These are phyloP conservation scores for Candida easanensis DNA, from an alignment of 805 yeast genomes.

Conservation along the genomic window DNA sequence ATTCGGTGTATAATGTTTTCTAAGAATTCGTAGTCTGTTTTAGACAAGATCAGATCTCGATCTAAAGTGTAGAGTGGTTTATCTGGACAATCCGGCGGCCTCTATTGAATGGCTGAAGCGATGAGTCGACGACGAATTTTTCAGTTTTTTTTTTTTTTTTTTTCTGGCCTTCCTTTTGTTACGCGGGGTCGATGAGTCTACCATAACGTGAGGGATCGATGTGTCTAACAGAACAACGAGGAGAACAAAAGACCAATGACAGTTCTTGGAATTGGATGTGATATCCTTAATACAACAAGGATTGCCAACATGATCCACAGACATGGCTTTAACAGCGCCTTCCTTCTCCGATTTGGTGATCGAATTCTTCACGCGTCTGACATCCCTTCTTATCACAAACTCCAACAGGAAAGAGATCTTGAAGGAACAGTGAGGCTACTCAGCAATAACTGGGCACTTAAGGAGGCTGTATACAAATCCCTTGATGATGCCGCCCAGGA, in stretches of 20 bases:
- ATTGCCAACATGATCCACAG: slow-evolving; percentile 40
- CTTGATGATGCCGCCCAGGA: slow-evolving; percentile 47
- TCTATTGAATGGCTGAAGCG: background rate
- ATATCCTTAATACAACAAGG: slow-evolving; percentile 47
- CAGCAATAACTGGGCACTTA: slow-evolving; percentile 68
- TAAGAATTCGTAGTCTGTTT: too few relatives aligned
- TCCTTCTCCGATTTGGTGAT: slow-evolving; percentile 37
- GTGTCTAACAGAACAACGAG: too few relatives aligned
- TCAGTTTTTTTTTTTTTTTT: background rate
- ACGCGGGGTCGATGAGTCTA: too few relatives aligned
- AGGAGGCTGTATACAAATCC: slow-evolving; percentile 71
- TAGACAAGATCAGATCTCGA: too few relatives aligned
- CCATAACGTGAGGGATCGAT: too few relatives aligned
- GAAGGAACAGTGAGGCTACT: slow-evolving; percentile 35
- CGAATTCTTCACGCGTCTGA: slow-evolving; percentile 53
- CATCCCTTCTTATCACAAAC: slow-evolving; percentile 32
- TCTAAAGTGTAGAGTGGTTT: too few relatives aligned
- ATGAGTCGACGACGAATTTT: background rate
- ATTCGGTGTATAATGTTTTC: too few relatives aligned
- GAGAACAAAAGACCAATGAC: slow-evolving; percentile 8
- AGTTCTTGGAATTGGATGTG: slow-evolving; percentile 30
- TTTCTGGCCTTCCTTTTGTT: too few relatives aligned
- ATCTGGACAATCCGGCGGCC: background rate
- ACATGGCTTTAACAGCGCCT: slow-evolving; percentile 28
- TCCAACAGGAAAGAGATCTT: slow-evolving; percentile 19